These are phyloP conservation scores for Pittosporum tobira DNA, from an alignment of 129 eudicot genomes.

Conservation along the genomic window DNA sequence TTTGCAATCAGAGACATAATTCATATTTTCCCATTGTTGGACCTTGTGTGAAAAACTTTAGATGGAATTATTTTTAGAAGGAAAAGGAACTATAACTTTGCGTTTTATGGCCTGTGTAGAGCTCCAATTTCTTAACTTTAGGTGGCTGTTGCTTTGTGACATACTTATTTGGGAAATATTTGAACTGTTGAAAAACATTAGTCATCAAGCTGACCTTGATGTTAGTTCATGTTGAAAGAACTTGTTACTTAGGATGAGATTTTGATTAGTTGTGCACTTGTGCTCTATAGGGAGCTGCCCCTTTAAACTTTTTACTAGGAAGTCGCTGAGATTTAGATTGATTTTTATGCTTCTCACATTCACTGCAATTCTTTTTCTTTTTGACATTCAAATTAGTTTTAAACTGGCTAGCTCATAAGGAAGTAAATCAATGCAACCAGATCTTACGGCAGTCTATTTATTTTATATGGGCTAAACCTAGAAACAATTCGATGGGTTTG, in stretches of 20 bases:
- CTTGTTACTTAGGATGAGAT: not conserved
- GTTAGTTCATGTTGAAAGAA: not conserved
- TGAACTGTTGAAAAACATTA: not conserved
- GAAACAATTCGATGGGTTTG: slow-evolving; percentile 12
- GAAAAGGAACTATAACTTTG: too few relatives aligned
- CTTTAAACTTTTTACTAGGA: not conserved
- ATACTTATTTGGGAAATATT: not conserved
- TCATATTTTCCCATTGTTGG: not conserved
- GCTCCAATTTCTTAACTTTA: not conserved
- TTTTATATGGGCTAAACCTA: slow-evolving; percentile 1
- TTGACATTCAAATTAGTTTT: not conserved
- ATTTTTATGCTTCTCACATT: not conserved
- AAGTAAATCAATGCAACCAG: not conserved
- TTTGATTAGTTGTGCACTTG: not conserved
- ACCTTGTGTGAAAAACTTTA: too few relatives aligned
- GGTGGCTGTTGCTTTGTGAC: not conserved
- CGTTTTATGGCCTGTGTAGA: too few relatives aligned
- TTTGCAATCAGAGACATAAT: not conserved
- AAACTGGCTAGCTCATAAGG: not conserved
- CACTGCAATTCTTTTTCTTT: slow-evolving; percentile 3
- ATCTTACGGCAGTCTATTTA: slow-evolving; percentile 5
- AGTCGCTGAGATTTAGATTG: too few relatives aligned
- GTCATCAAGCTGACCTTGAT: not conserved
- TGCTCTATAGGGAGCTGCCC: not conserved
- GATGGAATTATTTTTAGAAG: too few relatives aligned